Base-by-base conservation (phyloP, 257 asterid species). In the Gentiana dahurica region DNA sequence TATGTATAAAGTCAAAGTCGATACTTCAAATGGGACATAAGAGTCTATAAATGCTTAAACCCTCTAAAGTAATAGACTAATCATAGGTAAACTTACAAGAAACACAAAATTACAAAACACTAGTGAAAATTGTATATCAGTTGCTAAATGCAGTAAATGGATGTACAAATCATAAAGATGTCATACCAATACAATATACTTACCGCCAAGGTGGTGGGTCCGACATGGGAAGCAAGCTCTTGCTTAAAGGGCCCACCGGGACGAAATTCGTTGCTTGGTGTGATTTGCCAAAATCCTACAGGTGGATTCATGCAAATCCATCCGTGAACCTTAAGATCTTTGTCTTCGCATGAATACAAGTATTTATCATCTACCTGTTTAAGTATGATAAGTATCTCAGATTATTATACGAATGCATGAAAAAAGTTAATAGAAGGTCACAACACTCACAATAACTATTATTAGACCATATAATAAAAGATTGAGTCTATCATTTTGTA, bases 301-400 rank as follows among this genome's bases (percentile, higher is more conserved):
- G 84, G 87, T 13, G 94, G 94, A 45, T 84, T 79, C 37, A 64
- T 65, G 64, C 87, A 75, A 66, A 87, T 80, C 95, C 96, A 87
- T 51, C 96, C 95, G 44, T 87, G 96, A 49, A 84, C 93, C 54
- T 64, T 70, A 41, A 73, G 67, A 39, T 84, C 87, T 63, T 82
- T 80, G 77, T 87, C 77, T 59, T 87, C 84, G 12, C 74, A 67
- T 12, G 94, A 71, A 69, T 87, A 84, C 51, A 76, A 85, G 43
- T 87, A 87, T 73, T 87, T 87, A 66, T 87, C 96, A 73, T 87
- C 96, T 54, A 87, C 94, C 96, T 87, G 66, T 36, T 6, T 12
- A 54, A 34, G 5, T 41, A 24, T 24, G 24, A 24, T 24, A 24
- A 24, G 24, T 24, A 24, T 24, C 24, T 24, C 24, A 24, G 24